A percentile compares a stretch with the other conserved stretches of the same genome.
These are phyloP conservation scores for Wilcoxina mikolae DNA, from an alignment of 495 filamentous ascomycete genomes.

Conservation along the genomic window DNA sequence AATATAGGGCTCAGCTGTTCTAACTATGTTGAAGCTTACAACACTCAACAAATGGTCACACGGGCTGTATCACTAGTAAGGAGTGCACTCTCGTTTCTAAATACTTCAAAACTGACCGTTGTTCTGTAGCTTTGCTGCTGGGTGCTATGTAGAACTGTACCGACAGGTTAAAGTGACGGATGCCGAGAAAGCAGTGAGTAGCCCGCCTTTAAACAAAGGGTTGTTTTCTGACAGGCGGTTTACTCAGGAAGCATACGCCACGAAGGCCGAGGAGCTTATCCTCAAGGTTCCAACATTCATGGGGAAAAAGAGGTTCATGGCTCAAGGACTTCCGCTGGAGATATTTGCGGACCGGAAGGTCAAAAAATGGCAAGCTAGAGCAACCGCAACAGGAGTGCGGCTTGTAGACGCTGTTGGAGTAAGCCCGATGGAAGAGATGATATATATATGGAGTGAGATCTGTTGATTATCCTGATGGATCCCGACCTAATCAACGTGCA, in stretches of 20 bases:
- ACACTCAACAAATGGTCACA: constrained; percentile 86
- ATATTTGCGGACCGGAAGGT: constrained; percentile 73
- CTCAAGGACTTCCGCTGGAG: constrained; percentile 78
- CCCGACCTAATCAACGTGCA: constrained; percentile 5
- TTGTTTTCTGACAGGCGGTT: neutral
- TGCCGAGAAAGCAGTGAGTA: constrained; percentile 34
- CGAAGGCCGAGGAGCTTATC: constrained; percentile 53
- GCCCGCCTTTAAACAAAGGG: neutral
- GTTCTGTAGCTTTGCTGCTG: constrained; percentile 46
- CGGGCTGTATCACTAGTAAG: constrained; percentile 65
- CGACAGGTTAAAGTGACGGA: constrained; percentile 43
- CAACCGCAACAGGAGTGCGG: constrained; percentile 40
- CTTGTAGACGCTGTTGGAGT: constrained; percentile 73
- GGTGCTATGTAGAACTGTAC: constrained; percentile 64
- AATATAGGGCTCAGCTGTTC: neutral
- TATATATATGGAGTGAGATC: constrained; percentile 79
- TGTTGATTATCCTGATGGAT: neutral
- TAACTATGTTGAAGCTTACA: constrained; percentile 39
- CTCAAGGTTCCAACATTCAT: constrained; percentile 56
- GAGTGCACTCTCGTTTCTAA: neutral
- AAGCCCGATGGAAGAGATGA: constrained; percentile 80
- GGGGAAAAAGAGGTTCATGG: constrained; percentile 82
- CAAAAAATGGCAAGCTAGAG: constrained; percentile 74
- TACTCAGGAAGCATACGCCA: constrained; percentile 24
- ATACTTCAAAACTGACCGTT: neutral